Conservation (phyloP, 768 basidiomycete genomes). For the Kwoniella botswanensis region DNA sequence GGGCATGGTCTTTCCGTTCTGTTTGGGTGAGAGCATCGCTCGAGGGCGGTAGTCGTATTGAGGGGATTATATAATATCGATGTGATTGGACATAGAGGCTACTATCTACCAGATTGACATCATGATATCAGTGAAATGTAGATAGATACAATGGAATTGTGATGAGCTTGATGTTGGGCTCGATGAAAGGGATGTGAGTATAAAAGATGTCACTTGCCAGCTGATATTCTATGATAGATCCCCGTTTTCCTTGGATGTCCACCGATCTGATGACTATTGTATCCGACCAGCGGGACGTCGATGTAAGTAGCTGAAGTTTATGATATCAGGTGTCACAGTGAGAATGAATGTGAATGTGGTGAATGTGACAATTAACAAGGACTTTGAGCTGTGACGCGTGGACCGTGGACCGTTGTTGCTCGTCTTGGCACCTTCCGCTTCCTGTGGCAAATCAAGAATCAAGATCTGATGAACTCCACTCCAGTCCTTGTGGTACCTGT, state of each 20-base stretch:
- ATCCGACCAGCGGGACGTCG: too few species aligned
- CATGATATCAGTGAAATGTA: too few species aligned
- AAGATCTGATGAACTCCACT: background rate
- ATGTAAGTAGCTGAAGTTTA: background rate
- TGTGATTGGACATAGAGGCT: background rate
- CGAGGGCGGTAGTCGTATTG: background rate
- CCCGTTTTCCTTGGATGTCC: too few species aligned
- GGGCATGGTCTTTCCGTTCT: slow-evolving; percentile 12
- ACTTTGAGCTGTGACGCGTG: background rate
- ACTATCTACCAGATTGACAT: too few species aligned
- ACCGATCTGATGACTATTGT: too few species aligned
- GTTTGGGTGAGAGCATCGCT: slow-evolving; percentile 16
- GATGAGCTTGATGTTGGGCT: too few species aligned
- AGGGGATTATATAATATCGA: background rate
- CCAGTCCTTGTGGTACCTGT: background rate
- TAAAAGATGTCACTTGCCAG: too few species aligned
- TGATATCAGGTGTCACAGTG: too few species aligned
- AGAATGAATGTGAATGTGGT: background rate
- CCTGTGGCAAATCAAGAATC: background rate
- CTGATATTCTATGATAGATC: too few species aligned
- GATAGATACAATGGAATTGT: too few species aligned
- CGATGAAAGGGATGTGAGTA: too few species aligned
- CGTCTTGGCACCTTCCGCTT: background rate
- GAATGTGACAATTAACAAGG: background rate
- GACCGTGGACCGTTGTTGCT: background rate